Evolutionary conservation across 768 basidiomycete genomes (phyloP), one percentile per base, ranked within the genome.

Genomic region (Russula griseocarnosa): DNA sequence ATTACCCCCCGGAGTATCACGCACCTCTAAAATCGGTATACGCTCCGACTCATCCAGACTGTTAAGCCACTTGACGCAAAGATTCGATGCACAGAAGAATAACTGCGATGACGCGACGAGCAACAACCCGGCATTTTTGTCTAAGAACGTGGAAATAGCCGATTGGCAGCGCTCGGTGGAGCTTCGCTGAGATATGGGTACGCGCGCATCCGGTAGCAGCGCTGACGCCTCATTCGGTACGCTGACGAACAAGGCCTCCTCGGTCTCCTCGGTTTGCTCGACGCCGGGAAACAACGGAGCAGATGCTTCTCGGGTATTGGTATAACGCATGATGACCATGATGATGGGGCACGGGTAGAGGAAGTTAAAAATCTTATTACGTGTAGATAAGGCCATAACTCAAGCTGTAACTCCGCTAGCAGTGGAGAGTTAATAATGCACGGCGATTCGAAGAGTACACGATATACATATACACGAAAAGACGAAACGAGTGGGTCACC

Each of bases 31-130:
- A 5, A 82, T 77, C 3, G 83, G 80, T 20, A 86, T 81, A 1
- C 84, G 86, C 11, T 80, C 36, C 36, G 36, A 36, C 13, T 36
- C 76, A 65, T 86, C 82, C 6, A 86, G 73, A 22, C 72, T 74
- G 63, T 84, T 82, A 62, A 90, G 73, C 63, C 76, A 78, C 74
- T 90, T 89, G 44, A 90, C 87, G 8, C 81, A 74, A 4, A 86
- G 74, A 56, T 84, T 84, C 79, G 86, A 86, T 26, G 81, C 70
- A 10, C 85, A 78, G 42, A 86, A 80, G 73, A 86, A 85, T 14
- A 84, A 75, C 70, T 88, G 85, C 11, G 86, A 72, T 2, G 75
- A 73, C 5, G 79, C 79, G 18, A 90, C 80, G 18, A 88, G 76
- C 36, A 88, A 71, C 58, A 91, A 73, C 13, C 88, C 88, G 4